Base-by-base conservation (phyloP, 108 stramenopile species). In the Skeletonema marinoi region DNA sequence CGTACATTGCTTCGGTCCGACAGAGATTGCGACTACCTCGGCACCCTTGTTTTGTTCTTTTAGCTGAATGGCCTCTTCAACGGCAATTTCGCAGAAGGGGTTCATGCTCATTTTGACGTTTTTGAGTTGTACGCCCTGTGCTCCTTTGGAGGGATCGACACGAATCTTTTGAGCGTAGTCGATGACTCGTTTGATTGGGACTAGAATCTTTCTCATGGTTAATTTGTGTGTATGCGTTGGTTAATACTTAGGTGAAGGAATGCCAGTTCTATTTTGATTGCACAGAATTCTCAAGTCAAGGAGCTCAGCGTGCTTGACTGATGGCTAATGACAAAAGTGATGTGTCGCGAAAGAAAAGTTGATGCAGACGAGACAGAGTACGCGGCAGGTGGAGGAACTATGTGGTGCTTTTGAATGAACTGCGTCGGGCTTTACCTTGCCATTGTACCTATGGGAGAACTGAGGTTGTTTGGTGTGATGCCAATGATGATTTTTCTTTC, bases 101-200 rank as follows among this genome's bases (percentile, higher is more conserved):
- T 99, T 99, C 96, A 99, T 90, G 69, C 91, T 90, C 97, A 98
- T 98, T 87, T 99, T 99, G 54, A 98, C 97, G 77, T 98, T 99
- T 76, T 86, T 85, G 46, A 98, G 86, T 66, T 99, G 98, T 42
- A 99, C 98, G 46, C 83, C 88, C 30, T 72, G 70, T 30, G 82
- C 41, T 11, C 62, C 78, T 76, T 96, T 89, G 75, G 94, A 94
- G 61, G 98, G 88, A 58, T 91, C 86, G 58, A 99, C 97, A 50
- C 98, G 96, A 69, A 99, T 98, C 82, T 98, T 98, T 69, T 98
- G 98, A 50, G 99, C 99, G 68, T 99, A 99, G 85, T 99, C 98
- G 17, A 98, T 93, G 41, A 98, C 98, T 32, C 98, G 92, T 79
- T 98, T 98, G 73, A 98, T 92, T 14, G 96, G 96, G 7, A 99